Evolutionary conservation across 371 early-diverging fungal species (phyloP), one percentile per base, ranked within the genome.

Genomic region (Nematocida sp.): DNA sequence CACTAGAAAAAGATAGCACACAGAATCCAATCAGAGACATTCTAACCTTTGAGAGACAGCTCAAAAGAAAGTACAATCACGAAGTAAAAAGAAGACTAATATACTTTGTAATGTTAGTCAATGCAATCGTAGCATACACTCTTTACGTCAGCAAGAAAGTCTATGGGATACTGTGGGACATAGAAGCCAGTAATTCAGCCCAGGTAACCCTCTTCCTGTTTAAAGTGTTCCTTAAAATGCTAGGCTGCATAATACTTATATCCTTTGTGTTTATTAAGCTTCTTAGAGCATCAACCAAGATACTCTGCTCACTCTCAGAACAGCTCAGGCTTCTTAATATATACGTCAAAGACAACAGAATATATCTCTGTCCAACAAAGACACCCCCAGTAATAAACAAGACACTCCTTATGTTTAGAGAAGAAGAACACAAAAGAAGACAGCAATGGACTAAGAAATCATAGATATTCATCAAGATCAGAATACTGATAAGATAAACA

Each of bases 321-420:
- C 65, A 65, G 46, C 32, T 65, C n/a, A 65, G 53, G 35, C 65
- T 65, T 17, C 34, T 65, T 17, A 65, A 65, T 37, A 65, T 65
- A 17, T 53, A 57, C 40, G 23, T 65, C 17, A 32, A 46, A 11
- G 53, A 65, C 35, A 25, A 65, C 23, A 65, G 53, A 29, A 23
- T 65, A 17, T 29, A 15, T 21, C 29, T 65, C 9, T 65, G 65
- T 41, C 5, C 5, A 15, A 51, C 53, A 51, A 65, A 65, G 35
- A 65, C 65, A 0, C 65, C 65, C 9, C 7, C 21, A 4, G 53
- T 53, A 17, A 65, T 65, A 35, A 65, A 49, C 35, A 35, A 21
- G 43, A 21, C 53, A 17, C n/a, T 65, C 4, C 27, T 31, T 11
- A 15, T 53, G 17, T 65, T 65, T 48, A 0, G 65, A 37, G 54